Base-by-base conservation (phyloP, 225 moss, liverwort and hornwort genomes). In the Bryoerythrophyllum caledonicum region DNA sequence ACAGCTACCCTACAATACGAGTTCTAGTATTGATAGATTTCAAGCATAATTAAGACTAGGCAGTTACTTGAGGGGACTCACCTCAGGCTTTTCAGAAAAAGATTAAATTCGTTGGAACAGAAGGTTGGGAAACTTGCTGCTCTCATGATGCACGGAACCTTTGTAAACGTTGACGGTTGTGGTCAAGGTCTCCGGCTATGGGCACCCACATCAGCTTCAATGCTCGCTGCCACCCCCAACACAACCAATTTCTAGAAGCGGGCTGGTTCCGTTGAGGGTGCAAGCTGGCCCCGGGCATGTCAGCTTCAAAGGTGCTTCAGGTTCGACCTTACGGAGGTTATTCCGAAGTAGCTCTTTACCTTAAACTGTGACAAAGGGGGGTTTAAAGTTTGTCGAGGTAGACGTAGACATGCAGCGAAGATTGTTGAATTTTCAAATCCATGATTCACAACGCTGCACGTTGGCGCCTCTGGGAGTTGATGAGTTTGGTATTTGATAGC, bases 111-210 rank as follows among this genome's bases (percentile, higher is more conserved):
- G 26, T n/a, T 26, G 16, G 4, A 46, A 60, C 7, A 32, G 32
- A 72, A 72, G 20, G 34, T 23, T 69, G 28, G 34, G 68, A 37
- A 23, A 14, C 3, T 44, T 52, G 59, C 14, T 41, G 58, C 57
- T 44, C 56, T 66, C 32, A 67, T 44, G 3, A 43, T 64, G 30
- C 11, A 30, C 24, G 66, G 16, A 71, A 26, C 5, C 25, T 71
- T 41, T 57, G 41, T 58, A 17, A 26, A 58, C n/a, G 68, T 41
- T 24, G 32, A 44, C 23, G 13, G 44, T 20, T 32, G 24, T 63
- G 46, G 58, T 51, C 59, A 73, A 66, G 26, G 28, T 27, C 20
- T 21, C 27, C 59, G 41, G 79, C 74, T 76, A 25, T 34, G 62
- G 30, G 32, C 40, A 44, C 74, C 20, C 58, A 71, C 27, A 58